Percentiles rank a stretch among this genome's conserved stretches.
Conservation (phyloP, 257 asterid genomes). For the Leptodermis oblonga region DNA sequence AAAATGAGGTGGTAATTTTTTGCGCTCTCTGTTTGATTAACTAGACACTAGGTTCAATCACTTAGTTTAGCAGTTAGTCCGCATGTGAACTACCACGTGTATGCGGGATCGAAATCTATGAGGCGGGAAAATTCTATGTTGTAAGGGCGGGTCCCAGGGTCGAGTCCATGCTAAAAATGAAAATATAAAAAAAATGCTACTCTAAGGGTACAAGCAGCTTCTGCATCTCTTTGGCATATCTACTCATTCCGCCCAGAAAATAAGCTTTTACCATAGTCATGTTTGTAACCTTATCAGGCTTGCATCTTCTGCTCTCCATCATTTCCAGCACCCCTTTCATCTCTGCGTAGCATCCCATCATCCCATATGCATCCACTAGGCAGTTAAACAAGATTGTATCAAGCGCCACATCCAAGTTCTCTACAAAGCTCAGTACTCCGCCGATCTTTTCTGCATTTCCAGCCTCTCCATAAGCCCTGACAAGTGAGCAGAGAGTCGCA, state of each 20-base stretch:
- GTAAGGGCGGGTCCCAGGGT: no score
- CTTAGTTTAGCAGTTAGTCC: no score
- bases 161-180: no score
- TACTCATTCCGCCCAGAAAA: constrained; percentile 48
- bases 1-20: no score
- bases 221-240: constrained; percentile 58
- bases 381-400: constrained; percentile 83
- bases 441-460: constrained; percentile 62
- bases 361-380: constrained; percentile 78
- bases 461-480: constrained; percentile 67
- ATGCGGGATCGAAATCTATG: no score
- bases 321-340: constrained; percentile 74
- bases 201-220: constrained; percentile 45
- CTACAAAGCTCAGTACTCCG: constrained; percentile 49
- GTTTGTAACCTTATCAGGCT: constrained; percentile 68
- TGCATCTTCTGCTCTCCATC: constrained; percentile 71
- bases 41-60: no score
- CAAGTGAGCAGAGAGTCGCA: constrained; percentile 79
- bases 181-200: neutral
- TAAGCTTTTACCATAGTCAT: constrained; percentile 81
- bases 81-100: no score
- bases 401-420: constrained; percentile 69
- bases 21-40: no score
- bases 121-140: no score
- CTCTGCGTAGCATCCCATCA: constrained; percentile 77